Evolutionary conservation across 495 filamentous ascomycete genomes (phyloP), one percentile per base, ranked within the genome.

Genomic region (Apodospora peruviana): DNA sequence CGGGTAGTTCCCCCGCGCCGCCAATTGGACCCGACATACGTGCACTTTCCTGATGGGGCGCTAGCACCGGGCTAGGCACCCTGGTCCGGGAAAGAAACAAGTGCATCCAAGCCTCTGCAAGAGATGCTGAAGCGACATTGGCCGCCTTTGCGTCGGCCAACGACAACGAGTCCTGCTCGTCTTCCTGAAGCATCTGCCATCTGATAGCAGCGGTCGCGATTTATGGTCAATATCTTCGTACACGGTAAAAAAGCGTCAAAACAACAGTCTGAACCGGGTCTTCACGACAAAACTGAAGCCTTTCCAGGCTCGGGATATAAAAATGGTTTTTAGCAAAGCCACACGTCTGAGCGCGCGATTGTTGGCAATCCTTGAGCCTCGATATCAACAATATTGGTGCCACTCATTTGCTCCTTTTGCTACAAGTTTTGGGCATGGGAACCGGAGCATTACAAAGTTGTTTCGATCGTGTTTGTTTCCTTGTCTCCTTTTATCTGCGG

Each of bases 91-190:
- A 32, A 32, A 32, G 14, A 14, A 32, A 7, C 7, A 14, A 32
- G 27, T 14, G 14, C 7, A 32, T 32, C 27, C 27, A 32, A n/a
- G 42, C 34, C 9, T 12, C 44, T 35, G 40, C 38, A 19, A 9
- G 23, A 34, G 19, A n/a, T 42, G 47, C 47, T 18, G 47, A 50
- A 43, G 39, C 47, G 23, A 42, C 20, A 42, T 50, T 49, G 40
- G 11, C 16, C 24, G n/a, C 5, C 22, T 43, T 43, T 43, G 40
- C 24, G 40, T 16, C n/a, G 40, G 24, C 10, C 18, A 43, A 22
- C 24, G 11, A 21, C 20, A 43, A 25, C 27, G 7, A 14, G 7
- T 32, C 27, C 27, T 32, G 27, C 27, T 32, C 27, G 27, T 7
- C 27, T 32, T 32, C 27, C 27, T 32, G 27, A 32, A 32, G 7